These are phyloP conservation scores for Aspergillus calidoustus DNA, from an alignment of 2,329 filamentous ascomycete genomes.

Conservation along the genomic window DNA sequence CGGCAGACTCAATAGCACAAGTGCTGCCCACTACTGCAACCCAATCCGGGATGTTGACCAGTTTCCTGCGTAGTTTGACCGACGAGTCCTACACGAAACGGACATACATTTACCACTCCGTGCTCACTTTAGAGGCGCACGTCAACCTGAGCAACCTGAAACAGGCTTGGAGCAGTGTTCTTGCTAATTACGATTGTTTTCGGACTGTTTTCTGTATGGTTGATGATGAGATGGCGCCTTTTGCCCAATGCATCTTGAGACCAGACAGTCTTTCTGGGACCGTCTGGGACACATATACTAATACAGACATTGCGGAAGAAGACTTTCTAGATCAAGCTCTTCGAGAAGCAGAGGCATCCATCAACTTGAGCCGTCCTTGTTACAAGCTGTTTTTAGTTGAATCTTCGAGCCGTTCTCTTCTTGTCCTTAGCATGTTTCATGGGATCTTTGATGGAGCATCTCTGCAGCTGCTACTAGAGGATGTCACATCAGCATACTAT, in stretches of 20 bases:
- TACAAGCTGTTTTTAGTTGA: slow-evolving; percentile 32
- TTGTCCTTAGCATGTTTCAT: slow-evolving; percentile 43
- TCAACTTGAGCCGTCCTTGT: slow-evolving; percentile 24
- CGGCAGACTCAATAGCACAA: slow-evolving; percentile 28
- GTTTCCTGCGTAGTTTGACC: slow-evolving; percentile 33
- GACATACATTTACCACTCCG: slow-evolving; percentile 40
- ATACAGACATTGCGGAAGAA: slow-evolving; percentile 20
- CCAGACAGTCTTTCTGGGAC: slow-evolving; percentile 15
- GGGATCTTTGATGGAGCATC: slow-evolving; percentile 46
- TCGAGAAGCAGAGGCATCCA: slow-evolving; percentile 25
- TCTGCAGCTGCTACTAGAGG: slow-evolving; percentile 37
- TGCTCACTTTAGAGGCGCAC: slow-evolving; percentile 29
- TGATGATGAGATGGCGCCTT: slow-evolving; percentile 41
- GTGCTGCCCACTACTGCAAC: slow-evolving; percentile 41
- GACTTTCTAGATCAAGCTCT: slow-evolving; percentile 26
- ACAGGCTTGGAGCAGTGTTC: slow-evolving; percentile 30
- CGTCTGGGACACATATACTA: slow-evolving; percentile 23
- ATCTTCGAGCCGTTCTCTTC: slow-evolving; percentile 2
- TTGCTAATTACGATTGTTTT: slow-evolving; percentile 37
- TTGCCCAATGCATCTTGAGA: slow-evolving; percentile 39
- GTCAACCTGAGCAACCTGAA: slow-evolving; percentile 31
- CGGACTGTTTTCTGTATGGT: slow-evolving; percentile 38
- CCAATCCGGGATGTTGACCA: slow-evolving; percentile 42
- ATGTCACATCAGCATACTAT: slow-evolving; percentile 33
- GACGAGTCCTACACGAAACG: slow-evolving; percentile 21